Evolutionary conservation across 768 basidiomycete species (phyloP).

Genomic region (Dictyophora rubrovolvata): DNA sequence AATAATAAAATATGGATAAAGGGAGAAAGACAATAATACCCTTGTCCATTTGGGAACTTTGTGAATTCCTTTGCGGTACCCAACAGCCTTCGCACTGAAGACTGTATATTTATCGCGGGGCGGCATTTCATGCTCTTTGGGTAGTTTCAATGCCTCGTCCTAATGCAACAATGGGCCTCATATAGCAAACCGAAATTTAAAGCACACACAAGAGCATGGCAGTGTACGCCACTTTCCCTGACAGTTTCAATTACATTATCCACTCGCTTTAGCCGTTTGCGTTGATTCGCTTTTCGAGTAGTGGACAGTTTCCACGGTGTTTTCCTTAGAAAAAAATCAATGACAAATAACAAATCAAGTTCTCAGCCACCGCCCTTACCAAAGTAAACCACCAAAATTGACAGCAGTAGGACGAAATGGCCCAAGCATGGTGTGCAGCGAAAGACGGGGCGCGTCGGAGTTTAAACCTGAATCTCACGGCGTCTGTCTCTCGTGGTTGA

Average conservation of each 20-base stretch:
- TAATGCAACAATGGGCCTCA: constrained; percentile 20
- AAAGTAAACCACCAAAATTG: constrained; percentile 69
- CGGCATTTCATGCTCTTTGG: constrained; percentile 90
- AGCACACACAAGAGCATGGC: constrained; percentile 58
- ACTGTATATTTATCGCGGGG: constrained; percentile 93
- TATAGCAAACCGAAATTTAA: not conserved
- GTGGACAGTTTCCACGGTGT: constrained; percentile 85
- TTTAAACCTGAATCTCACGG: constrained; percentile 20
- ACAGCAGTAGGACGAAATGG: constrained; percentile 68
- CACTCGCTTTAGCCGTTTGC: constrained; percentile 82
- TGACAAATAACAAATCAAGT: not conserved
- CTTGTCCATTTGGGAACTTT: constrained; percentile 97
- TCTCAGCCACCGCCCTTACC: constrained; percentile 38
- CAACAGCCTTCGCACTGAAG: constrained; percentile 55
- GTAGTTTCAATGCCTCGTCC: constrained; percentile 69
- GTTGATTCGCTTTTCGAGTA: constrained; percentile 87
- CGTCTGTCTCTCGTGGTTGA: constrained; percentile 21
- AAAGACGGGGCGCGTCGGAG: constrained; percentile 6
- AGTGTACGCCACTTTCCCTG: constrained; percentile 69
- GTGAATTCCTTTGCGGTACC: constrained; percentile 92
- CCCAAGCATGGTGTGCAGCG: constrained; percentile 55
- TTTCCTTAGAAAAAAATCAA: constrained; percentile 50
- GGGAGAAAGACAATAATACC: constrained; percentile 35
- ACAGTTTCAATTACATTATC: constrained; percentile 90
- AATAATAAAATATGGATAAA: constrained; percentile 6